Conservation (phyloP, 805 yeast genomes). For the Debaryomyces hansenii region DNA sequence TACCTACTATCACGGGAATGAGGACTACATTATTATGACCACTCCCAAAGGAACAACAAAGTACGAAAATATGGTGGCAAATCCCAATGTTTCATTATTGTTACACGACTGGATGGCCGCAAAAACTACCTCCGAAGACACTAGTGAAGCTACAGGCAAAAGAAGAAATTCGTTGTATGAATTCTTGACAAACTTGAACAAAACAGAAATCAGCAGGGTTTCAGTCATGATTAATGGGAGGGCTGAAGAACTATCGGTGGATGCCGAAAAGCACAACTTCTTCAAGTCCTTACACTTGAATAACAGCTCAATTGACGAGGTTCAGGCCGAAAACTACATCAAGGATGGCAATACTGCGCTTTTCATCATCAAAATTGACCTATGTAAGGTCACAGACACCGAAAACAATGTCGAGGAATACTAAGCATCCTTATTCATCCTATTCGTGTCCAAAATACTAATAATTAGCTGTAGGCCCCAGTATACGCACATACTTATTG, state of each 20-base stretch:
- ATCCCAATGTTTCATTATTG: constrained; percentile 78
- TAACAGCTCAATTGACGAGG: constrained; percentile 67
- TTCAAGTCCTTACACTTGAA: constrained; percentile 62
- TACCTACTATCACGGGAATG: constrained; percentile 52
- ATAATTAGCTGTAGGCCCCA: no score
- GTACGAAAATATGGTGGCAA: constrained; percentile 62
- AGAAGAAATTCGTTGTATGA: constrained; percentile 40
- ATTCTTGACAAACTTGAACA: constrained; percentile 73
- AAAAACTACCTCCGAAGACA: constrained; percentile 27
- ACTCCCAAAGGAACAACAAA: constrained; percentile 73
- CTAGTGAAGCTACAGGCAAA: constrained; percentile 2
- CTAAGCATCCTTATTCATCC: constrained; percentile 7
- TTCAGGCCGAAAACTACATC: constrained; percentile 52
- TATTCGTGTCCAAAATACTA: neutral
- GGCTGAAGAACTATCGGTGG: constrained; percentile 44
- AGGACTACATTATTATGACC: constrained; percentile 64
- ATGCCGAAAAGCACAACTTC: constrained; percentile 50
- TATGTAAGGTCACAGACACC: constrained; percentile 78
- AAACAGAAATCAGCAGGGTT: constrained; percentile 72
- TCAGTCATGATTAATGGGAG: constrained; percentile 80
- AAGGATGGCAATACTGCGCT: constrained; percentile 62
- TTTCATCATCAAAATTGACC: constrained; percentile 60
- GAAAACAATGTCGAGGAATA: constrained; percentile 55
- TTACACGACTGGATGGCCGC: constrained; percentile 91
- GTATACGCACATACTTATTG: no score